phyloP scores from a whole-genome alignment of 164 flowering plant genomes.

The Macadamia integrifolia region DNA sequence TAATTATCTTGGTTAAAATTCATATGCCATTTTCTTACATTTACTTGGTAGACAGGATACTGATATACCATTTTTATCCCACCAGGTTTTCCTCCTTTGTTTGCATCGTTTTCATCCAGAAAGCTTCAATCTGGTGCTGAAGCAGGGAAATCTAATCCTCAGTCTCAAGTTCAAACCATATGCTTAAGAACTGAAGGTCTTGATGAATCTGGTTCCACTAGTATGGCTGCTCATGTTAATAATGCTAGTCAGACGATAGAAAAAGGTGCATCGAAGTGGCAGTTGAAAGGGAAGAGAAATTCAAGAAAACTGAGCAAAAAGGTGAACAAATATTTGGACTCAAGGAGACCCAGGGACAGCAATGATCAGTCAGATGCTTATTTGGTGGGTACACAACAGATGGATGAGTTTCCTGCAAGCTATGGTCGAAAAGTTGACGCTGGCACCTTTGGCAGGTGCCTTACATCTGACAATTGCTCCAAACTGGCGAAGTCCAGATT shows the following conservation, averaged over 20 bases:
- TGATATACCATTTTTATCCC: constrained; percentile 6
- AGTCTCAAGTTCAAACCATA: constrained; percentile 30
- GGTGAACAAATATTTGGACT: constrained; percentile 19
- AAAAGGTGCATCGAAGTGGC: constrained; percentile 65
- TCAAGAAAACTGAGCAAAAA: constrained; percentile 36
- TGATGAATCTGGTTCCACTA: constrained; percentile 42
- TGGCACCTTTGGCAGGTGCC: constrained; percentile 14
- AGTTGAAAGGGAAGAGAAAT: constrained; percentile 69
- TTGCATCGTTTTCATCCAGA: constrained; percentile 21
- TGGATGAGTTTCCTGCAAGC: constrained; percentile 23
- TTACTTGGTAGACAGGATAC: neutral
- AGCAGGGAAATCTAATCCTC: constrained; percentile 32
- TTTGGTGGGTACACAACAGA: constrained; percentile 23
- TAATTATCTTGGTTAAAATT: neutral
- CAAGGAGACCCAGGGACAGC: constrained; percentile 21
- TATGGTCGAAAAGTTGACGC: constrained; percentile 18
- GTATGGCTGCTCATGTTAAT: constrained; percentile 22
- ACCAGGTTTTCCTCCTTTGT: constrained; percentile 36
- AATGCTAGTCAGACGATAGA: constrained; percentile 28
- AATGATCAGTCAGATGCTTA: constrained; percentile 27
- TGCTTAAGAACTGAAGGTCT: constrained; percentile 32
- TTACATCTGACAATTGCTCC: constrained; percentile 12
- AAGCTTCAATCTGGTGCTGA: constrained; percentile 29
- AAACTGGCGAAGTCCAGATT: constrained; percentile 9
- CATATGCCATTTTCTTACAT: no score